Evolutionary conservation across 495 filamentous ascomycete species (phyloP).

Genomic region (Neurospora hispaniola): DNA sequence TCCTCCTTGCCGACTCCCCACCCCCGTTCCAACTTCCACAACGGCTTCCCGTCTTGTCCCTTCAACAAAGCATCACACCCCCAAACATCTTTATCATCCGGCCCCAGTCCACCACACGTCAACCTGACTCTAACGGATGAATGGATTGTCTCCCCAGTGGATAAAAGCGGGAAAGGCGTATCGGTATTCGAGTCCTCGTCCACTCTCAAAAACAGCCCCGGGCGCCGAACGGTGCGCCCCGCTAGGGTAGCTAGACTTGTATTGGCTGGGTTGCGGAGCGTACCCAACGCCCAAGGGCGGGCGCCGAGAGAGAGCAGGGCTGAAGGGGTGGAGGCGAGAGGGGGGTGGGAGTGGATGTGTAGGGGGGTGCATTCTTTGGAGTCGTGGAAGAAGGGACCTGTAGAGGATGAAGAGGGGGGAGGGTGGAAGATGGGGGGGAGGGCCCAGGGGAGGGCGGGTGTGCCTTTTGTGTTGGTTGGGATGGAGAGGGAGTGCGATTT

Average conservation of each 20-base stretch:
- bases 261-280: constrained; percentile 19
- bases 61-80: constrained; percentile 10
- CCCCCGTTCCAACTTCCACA: constrained; percentile 12
- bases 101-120: constrained; percentile 15
- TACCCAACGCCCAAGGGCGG: constrained; percentile 18
- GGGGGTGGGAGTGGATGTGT: background rate
- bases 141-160: constrained; percentile 20
- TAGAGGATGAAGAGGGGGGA: background rate
- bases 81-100: constrained; percentile 20
- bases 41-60: background rate
- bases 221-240: constrained; percentile 20
- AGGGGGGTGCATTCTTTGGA: background rate
- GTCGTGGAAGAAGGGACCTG: background rate
- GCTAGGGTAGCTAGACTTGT: constrained; percentile 13
- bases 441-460: background rate
- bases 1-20: background rate
- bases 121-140: constrained; percentile 16
- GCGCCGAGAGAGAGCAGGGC: constrained; percentile 2
- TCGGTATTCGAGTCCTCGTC: constrained; percentile 24
- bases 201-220: constrained; percentile 16
- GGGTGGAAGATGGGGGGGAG: background rate
- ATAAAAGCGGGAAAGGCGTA: constrained; percentile 19
- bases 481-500: background rate
- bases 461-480: no score
- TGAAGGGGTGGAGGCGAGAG: background rate